A percentile compares a stretch with the other conserved stretches of the same genome.
These are phyloP conservation scores for Lipomyces anomalus DNA, from an alignment of 805 yeast species.

Conservation along the genomic window DNA sequence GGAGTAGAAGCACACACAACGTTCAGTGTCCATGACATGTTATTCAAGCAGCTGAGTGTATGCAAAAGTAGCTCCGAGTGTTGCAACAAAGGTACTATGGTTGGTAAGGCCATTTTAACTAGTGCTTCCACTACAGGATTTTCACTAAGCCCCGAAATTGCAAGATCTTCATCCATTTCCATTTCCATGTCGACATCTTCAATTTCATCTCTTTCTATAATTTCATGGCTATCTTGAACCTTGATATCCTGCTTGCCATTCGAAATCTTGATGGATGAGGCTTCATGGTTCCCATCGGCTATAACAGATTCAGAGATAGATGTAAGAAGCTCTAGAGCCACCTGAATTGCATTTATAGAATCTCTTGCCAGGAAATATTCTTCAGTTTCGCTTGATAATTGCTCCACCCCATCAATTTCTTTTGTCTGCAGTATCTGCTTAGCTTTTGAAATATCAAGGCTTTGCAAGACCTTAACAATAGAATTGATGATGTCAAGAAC, in stretches of 20 bases:
- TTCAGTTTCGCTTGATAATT: constrained; percentile 2
- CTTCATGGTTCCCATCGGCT: constrained; percentile 8
- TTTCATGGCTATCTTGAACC: constrained; percentile 12
- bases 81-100: constrained; percentile 31
- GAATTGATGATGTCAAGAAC: constrained; percentile 6
- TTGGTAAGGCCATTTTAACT: constrained; percentile 9
- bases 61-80: constrained; percentile 49
- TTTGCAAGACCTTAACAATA: neutral
- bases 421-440: neutral
- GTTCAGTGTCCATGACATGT: constrained; percentile 55
- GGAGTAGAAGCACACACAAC: constrained; percentile 34
- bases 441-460: constrained; percentile 2
- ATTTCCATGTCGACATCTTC: constrained; percentile 1
- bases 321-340: constrained; percentile 68
- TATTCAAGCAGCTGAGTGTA: constrained; percentile 63
- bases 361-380: constrained; percentile 37
- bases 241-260: constrained; percentile 20
- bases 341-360: constrained; percentile 59
- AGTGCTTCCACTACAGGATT: constrained; percentile 19
- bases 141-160: constrained; percentile 7
- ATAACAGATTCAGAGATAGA: constrained; percentile 60
- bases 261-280: no score
- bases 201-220: constrained; percentile 6
- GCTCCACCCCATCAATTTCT: constrained; percentile 4
- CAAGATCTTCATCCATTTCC: constrained; percentile 3